Percentiles rank a stretch among this genome's conserved stretches.
Evolutionary conservation across 352 stramenopile species (phyloP).

Genomic region (Pythium folliculosum): DNA sequence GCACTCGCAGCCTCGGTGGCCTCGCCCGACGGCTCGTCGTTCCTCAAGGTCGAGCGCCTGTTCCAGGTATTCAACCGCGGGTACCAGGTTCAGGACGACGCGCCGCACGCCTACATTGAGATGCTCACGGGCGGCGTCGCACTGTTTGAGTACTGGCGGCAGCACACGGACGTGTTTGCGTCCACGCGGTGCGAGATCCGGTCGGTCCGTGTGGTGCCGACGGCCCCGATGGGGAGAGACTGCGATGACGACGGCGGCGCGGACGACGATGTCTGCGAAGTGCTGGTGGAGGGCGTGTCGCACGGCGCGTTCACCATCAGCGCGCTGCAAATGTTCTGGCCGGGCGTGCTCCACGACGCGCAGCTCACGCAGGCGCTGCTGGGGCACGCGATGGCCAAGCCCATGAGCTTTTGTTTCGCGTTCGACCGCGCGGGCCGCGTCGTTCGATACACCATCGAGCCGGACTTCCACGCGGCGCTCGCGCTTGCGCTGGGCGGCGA

Average conservation of each 20-base stretch:
- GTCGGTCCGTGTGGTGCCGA: neutral
- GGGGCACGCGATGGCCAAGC: neutral
- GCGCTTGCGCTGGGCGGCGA: neutral
- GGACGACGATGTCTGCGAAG: neutral
- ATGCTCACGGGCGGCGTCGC: neutral
- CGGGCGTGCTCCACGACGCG: neutral
- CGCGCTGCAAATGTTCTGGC: neutral
- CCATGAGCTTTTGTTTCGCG: neutral
- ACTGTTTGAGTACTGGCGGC: conserved; percentile 5
- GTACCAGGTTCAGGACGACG: neutral
- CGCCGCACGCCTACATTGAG: neutral
- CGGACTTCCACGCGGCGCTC: neutral
- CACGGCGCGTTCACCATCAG: conserved; percentile 1
- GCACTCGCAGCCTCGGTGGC: neutral
- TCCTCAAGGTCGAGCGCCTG: neutral
- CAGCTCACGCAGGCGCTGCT: neutral
- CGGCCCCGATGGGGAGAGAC: neutral
- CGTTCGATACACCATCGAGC: neutral
- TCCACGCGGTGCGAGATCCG: neutral
- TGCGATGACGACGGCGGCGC: neutral
- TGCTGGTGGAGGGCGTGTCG: neutral
- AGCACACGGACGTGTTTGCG: neutral
- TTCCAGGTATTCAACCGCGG: conserved; percentile 14
- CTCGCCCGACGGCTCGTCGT: neutral
- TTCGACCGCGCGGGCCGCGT: neutral